Evolutionary conservation across 441 rosid species (phyloP).

Genomic region (Euphorbia corollata): DNA sequence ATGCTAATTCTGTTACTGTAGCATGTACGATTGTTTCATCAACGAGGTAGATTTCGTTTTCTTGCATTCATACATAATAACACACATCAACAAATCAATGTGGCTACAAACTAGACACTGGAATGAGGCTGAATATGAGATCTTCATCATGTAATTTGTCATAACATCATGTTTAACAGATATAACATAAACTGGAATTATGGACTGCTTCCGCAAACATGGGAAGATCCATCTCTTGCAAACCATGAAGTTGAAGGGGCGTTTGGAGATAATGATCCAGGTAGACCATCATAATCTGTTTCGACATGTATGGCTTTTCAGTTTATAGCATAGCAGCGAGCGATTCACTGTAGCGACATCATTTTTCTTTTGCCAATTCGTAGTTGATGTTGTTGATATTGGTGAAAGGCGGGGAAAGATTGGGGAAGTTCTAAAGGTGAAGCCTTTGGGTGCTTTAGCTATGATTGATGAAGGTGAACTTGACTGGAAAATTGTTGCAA

Average conservation of each 20-base stretch:
- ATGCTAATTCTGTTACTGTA: no score
- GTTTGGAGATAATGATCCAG: conserved; percentile 93
- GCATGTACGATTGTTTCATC: not conserved
- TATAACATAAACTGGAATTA: conserved; percentile 96
- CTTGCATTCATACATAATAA: not conserved
- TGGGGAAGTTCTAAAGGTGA: conserved; percentile 65
- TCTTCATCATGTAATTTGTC: not conserved
- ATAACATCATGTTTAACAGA: conserved; percentile 29
- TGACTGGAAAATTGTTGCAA: conserved; percentile 87
- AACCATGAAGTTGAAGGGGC: conserved; percentile 83
- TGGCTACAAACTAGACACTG: not conserved
- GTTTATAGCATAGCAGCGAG: no score
- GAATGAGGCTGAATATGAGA: not conserved
- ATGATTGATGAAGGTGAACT: conserved; percentile 95
- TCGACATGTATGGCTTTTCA: not conserved
- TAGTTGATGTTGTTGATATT: conserved; percentile 92
- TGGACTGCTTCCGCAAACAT: conserved; percentile 96
- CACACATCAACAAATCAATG: not conserved
- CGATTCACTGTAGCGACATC: not conserved
- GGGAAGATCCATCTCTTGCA: conserved; percentile 90
- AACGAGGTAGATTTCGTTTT: not conserved
- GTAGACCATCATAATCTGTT: conserved; percentile 27
- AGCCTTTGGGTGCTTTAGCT: conserved; percentile 76
- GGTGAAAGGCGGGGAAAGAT: conserved; percentile 56
- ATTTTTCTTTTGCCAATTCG: conserved; percentile 13